Base-by-base conservation (phyloP, 225 moss, liverwort and hornwort genomes). In the Physcomitrellopsis africana region DNA sequence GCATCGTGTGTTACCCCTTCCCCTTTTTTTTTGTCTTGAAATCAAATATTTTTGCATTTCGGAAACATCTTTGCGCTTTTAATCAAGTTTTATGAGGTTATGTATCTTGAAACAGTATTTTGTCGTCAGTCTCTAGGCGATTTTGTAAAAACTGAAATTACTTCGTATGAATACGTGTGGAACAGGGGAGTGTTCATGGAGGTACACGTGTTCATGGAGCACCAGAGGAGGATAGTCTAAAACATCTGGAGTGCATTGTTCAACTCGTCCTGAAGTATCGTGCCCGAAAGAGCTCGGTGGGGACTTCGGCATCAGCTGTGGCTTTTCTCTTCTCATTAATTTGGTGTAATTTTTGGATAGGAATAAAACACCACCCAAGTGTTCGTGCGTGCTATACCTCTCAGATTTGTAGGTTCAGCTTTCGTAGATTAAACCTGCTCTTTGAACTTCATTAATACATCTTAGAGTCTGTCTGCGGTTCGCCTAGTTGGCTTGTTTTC, bases 161-260 rank as follows among this genome's bases (percentile, higher is more conserved):
- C 11, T 47, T 72, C 41, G 26, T 24, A 26, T 22, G 24, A 10
- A 11, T 11, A 12, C 44, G 16, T 59, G 23, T 11, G 10, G 27
- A 76, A 68, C 85, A 92, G 91, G 94, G 75, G 11, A 89, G 63
- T 79, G 75, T 80, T 10, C 32, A 37, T 37, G 89, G 87, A 81
- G 76, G 81, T 67, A 77, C 86, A 16, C 88, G 90, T 27, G 72
- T 93, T 51, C 96, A 93, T 67, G 92, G 89, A 51, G 80, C 85
- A 62, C 72, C 84, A 61, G 89, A 92, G 73, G 93, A 93, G 77
- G 93, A 96, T 77, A 81, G 79, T 16, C 78, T 90, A 14, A 93
- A 90, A 63, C 93, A 93, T 74, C 73, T 96, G 67, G 93, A 92
- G 70, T 88, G 87, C 47, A 93, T 96, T 8, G 88, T 92, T 55